Conservation (phyloP, 2,329 filamentous ascomycete genomes). For the Aspergillus quadricinctus region DNA sequence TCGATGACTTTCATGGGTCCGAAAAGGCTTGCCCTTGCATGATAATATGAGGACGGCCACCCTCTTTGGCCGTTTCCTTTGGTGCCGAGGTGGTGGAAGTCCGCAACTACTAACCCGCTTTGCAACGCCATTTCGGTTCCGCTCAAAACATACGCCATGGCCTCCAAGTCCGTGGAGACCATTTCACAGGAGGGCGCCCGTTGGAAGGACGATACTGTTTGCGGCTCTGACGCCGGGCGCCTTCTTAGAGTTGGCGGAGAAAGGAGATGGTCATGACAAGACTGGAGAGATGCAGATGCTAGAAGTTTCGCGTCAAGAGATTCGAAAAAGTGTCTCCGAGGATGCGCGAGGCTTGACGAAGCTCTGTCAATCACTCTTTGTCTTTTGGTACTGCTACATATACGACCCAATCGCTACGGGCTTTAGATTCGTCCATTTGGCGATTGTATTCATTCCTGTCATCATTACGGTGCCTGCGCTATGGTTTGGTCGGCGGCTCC, state of each 20-base stretch:
- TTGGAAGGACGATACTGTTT: conserved; percentile 30
- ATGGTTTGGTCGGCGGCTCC: conserved; percentile 67
- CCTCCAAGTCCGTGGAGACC: conserved; percentile 13
- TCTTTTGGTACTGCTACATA: conserved; percentile 60
- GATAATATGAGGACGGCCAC: conserved; percentile 48
- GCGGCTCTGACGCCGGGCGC: conserved; percentile 54
- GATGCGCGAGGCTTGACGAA: conserved; percentile 58
- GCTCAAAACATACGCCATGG: conserved; percentile 20
- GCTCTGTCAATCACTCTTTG: conserved; percentile 55
- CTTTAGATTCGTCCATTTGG: conserved; percentile 79
- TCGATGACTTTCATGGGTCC: conserved; percentile 4
- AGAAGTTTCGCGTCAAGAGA: conserved; percentile 71
- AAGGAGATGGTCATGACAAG: conserved; percentile 47
- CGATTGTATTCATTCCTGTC: conserved; percentile 86
- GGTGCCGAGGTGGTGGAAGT: conserved; percentile 39
- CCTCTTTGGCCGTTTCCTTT: conserved; percentile 48
- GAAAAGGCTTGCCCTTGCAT: conserved; percentile 12
- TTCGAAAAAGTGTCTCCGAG: conserved; percentile 63
- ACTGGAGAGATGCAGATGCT: conserved; percentile 87
- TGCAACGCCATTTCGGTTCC: conserved; percentile 27
- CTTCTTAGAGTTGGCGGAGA: conserved; percentile 56
- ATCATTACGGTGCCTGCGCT: conserved; percentile 73
- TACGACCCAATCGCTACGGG: conserved; percentile 81
- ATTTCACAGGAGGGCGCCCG: conserved; percentile 18
- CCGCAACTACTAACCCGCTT: conserved; percentile 30